A percentile compares a stretch with the other conserved stretches of the same genome.
These are phyloP conservation scores for Microdochium nivale DNA, from an alignment of 2,329 filamentous ascomycete genomes.

Conservation along the genomic window DNA sequence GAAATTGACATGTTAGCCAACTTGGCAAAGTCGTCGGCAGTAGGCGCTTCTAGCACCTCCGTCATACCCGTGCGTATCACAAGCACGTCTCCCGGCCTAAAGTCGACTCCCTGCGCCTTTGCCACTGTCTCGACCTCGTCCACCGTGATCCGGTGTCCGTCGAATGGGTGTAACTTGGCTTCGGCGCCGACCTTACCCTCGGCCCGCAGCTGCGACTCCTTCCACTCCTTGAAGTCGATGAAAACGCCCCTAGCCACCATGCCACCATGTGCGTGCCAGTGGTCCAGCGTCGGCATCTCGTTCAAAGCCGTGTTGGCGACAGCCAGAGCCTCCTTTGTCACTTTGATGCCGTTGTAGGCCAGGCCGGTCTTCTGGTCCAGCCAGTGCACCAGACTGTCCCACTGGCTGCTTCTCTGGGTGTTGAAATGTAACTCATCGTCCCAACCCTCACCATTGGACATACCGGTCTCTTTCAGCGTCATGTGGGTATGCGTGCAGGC, in stretches of 20 bases:
- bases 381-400: slow-evolving; percentile 44
- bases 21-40: slow-evolving; percentile 22
- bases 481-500: slow-evolving; percentile 25
- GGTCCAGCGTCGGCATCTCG: slow-evolving; percentile 30
- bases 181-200: slow-evolving; percentile 31
- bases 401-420: slow-evolving; percentile 46
- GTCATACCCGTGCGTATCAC: slow-evolving; percentile 57
- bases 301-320: slow-evolving; percentile 20
- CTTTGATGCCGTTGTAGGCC: slow-evolving; percentile 41
- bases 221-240: slow-evolving; percentile 39
- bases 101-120: slow-evolving; percentile 50
- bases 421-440: slow-evolving; percentile 47
- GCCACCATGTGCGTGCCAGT: slow-evolving; percentile 43
- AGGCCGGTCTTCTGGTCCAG: slow-evolving; percentile 31
- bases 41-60: slow-evolving; percentile 43
- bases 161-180: slow-evolving; percentile 41
- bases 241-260: slow-evolving; percentile 47
- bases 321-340: slow-evolving; percentile 22
- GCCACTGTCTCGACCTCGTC: slow-evolving; percentile 50
- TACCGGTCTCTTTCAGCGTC: slow-evolving; percentile 20
- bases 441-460: slow-evolving; percentile 21
- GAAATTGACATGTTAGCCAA: slow-evolving; percentile 18
- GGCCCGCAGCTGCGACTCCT: slow-evolving; percentile 30
- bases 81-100: slow-evolving; percentile 58
- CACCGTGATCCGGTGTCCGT: slow-evolving; percentile 42